Percentiles rank a stretch among this genome's conserved stretches.
Conservation (phyloP, 306 rosid genomes). For the Elaeagnus macrophylla region DNA sequence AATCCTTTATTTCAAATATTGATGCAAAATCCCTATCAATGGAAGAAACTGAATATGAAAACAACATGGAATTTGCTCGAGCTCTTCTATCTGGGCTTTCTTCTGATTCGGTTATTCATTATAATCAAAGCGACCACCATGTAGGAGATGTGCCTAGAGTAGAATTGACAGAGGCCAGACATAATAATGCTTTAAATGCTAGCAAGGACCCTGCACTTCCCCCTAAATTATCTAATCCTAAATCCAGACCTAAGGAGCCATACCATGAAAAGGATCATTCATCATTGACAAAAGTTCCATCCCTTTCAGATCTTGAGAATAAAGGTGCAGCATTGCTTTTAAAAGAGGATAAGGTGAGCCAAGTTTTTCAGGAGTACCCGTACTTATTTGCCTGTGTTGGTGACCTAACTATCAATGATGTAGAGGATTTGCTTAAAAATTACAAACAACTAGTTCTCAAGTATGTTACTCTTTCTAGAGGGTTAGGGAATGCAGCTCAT, state of each 20-base stretch:
- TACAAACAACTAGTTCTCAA: constrained; percentile 83
- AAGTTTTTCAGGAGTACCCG: constrained; percentile 62
- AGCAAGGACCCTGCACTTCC: constrained; percentile 28
- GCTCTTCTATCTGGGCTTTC: constrained; percentile 77
- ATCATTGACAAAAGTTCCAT: constrained; percentile 43
- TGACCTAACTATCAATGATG: constrained; percentile 66
- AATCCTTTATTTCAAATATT: constrained; percentile 80
- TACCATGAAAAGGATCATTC: constrained; percentile 30
- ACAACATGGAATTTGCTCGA: constrained; percentile 87
- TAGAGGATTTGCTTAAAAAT: constrained; percentile 69
- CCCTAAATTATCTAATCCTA: constrained; percentile 35
- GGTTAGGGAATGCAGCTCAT: constrained; percentile 45
- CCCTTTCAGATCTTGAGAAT: constrained; percentile 85
- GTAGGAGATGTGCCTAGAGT: constrained; percentile 27
- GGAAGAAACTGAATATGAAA: constrained; percentile 82
- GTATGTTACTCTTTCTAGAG: constrained; percentile 75
- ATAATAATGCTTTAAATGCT: constrained; percentile 32
- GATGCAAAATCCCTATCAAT: constrained; percentile 89
- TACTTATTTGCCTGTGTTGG: constrained; percentile 66
- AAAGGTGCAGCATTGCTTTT: constrained; percentile 69
- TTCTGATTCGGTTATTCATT: constrained; percentile 35
- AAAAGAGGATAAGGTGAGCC: constrained; percentile 57
- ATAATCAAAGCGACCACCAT: constrained; percentile 39
- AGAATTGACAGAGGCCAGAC: constrained; percentile 29
- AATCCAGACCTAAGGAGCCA: constrained; percentile 28